Percentiles rank a stretch among this genome's conserved stretches.
Evolutionary conservation across 2,329 filamentous ascomycete species (phyloP).

Genomic region (Pezizomycotina sp.): DNA sequence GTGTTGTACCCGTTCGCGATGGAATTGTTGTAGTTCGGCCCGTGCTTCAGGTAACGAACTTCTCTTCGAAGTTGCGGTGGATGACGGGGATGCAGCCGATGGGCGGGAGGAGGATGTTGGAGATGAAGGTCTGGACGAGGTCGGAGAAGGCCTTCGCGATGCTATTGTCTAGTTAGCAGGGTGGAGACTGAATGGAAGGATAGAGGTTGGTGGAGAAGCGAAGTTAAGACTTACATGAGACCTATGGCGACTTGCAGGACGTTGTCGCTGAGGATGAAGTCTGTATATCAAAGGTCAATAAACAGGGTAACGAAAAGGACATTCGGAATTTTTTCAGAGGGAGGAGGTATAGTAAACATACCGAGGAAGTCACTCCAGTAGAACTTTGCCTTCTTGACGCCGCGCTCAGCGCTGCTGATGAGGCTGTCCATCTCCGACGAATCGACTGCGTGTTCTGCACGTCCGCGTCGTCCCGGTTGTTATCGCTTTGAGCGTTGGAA

Average conservation of each 20-base stretch:
- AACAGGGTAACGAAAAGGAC: too few relatives aligned
- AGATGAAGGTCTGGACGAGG: constrained; percentile 54
- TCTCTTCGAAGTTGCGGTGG: constrained; percentile 54
- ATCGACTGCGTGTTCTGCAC: too few relatives aligned
- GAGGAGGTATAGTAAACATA: too few relatives aligned
- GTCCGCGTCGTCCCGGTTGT: too few relatives aligned
- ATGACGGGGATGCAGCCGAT: constrained; percentile 51
- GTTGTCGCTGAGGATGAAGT: constrained; percentile 58
- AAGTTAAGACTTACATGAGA: constrained; percentile 42
- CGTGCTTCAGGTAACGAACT: constrained; percentile 47
- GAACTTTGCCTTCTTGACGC: too few relatives aligned
- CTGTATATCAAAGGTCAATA: too few relatives aligned
- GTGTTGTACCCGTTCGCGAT: constrained; percentile 47
- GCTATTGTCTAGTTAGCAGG: constrained; percentile 29
- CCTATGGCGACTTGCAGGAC: constrained; percentile 60
- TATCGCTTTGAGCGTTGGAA: too few relatives aligned
- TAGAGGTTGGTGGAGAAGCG: not conserved
- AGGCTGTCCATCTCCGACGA: too few relatives aligned
- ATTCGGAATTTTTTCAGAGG: too few relatives aligned
- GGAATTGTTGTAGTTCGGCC: too few relatives aligned
- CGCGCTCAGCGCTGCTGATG: too few relatives aligned
- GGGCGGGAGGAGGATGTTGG: constrained; percentile 51
- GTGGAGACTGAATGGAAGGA: not conserved
- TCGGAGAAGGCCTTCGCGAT: constrained; percentile 54
- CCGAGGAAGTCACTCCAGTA: too few relatives aligned